Percentiles rank a stretch among this genome's conserved stretches.
Evolutionary conservation across 768 basidiomycete species (phyloP).

Genomic region (Crassisporium funariophilum): DNA sequence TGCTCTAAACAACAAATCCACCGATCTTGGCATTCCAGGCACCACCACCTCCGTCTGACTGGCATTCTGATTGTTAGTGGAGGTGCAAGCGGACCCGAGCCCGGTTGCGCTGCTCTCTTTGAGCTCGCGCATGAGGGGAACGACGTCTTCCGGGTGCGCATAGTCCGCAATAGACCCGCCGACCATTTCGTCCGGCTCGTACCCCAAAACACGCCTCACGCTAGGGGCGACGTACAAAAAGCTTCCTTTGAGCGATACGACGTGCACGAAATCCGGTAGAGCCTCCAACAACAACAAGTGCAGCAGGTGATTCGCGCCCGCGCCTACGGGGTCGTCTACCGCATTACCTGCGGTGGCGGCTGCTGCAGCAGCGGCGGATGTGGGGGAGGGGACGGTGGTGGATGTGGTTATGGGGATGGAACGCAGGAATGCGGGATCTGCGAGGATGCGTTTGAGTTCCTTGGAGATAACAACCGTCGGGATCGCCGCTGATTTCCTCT

Average conservation of each 20-base stretch:
- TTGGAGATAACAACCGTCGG: conserved; percentile 48
- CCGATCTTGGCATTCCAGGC: conserved; percentile 48
- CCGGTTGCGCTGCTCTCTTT: conserved; percentile 62
- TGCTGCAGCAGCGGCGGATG: conserved; percentile 25
- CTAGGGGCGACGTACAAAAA: conserved; percentile 93
- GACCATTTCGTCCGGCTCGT: conserved; percentile 81
- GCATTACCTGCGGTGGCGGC: conserved; percentile 13
- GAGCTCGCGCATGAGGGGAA: conserved; percentile 88
- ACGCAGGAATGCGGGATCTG: conserved; percentile 47
- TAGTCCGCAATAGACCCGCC: conserved; percentile 78
- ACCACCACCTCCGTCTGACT: not conserved
- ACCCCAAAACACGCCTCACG: conserved; percentile 78
- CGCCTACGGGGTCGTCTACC: conserved; percentile 18
- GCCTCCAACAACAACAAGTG: conserved; percentile 62
- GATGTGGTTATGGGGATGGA: conserved; percentile 48
- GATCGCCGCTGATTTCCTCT: conserved; percentile 32
- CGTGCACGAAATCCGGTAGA: conserved; percentile 82
- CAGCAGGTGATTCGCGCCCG: conserved; percentile 47
- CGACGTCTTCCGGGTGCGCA: conserved; percentile 88
- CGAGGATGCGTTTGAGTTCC: conserved; percentile 51
- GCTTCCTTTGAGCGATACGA: conserved; percentile 88
- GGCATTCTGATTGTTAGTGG: not conserved
- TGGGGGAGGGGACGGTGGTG: conserved; percentile 34
- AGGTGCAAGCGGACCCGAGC: conserved; percentile 1
- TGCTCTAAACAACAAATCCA: conserved; percentile 87